Evolutionary conservation across 768 basidiomycete species (phyloP), one percentile per base, ranked within the genome.

Genomic region (Lentinula boryana): DNA sequence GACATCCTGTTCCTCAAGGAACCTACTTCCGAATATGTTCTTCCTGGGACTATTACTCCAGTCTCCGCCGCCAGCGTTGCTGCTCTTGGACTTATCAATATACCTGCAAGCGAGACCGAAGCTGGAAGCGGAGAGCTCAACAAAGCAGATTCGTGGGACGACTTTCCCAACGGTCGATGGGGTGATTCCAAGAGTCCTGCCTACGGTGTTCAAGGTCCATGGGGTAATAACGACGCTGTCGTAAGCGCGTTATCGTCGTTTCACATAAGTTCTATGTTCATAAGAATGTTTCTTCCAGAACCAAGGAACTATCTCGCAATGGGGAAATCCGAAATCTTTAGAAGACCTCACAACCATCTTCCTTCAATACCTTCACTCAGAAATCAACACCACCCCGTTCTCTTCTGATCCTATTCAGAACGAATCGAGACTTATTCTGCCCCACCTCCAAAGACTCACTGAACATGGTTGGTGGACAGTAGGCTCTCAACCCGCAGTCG

Each of bases 111-210:
- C 3, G 82, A 86, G 8, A 71, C 69, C 0, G 88, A 89, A 63
- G 82, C 77, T 4, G 86, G 88, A 31, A 81, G 83, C 48, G 90
- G 89, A 5, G 91, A 92, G 63, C 75, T 88, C 6, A 91, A 88
- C 67, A 83, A 88, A 64, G 89, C 89, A 0, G 81, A 87, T 1
- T 85, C 84, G 18, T 94, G 92, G 92, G 92, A 94, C 67, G 97
- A 99, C 68, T 98, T 98, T 71, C 97, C 97, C 6, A 99, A 99
- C 70, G 97, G 97, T 38, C 88, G 97, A 9, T 98, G 98, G 71
- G 97, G 97, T 63, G 97, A 98, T 72, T 92, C 90, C 70, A 92
- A 97, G 68, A 96, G 93, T 76, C 97, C 97, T 21, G 97, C 97
- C 0, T 99, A 89, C 66, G 97, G 97, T 50, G 77, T 78, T 36